Evolutionary conservation across 192 early-diverging fungal genomes (phyloP).

Genomic region (Coemansia sp.): DNA sequence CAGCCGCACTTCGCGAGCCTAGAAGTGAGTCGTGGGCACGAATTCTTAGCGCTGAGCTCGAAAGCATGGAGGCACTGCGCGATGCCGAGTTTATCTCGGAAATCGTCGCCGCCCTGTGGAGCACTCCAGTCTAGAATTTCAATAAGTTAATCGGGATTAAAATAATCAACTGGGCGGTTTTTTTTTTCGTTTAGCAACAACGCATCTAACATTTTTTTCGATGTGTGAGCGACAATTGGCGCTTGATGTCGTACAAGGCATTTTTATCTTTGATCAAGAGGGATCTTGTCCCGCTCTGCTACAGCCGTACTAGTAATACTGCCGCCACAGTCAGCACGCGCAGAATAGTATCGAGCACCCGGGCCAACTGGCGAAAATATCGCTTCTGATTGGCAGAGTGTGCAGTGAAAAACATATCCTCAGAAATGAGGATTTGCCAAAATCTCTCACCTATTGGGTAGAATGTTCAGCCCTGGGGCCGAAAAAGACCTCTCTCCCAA

Average conservation of each 20-base stretch:
- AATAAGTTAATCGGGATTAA: neutral
- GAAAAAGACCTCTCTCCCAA: too few relatives aligned
- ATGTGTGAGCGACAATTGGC: too few relatives aligned
- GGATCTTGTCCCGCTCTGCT: too few relatives aligned
- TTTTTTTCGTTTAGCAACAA: neutral
- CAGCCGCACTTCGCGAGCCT: conserved; percentile 1
- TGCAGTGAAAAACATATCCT: neutral
- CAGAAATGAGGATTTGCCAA: neutral
- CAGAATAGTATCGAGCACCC: neutral
- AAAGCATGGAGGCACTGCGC: conserved; percentile 25
- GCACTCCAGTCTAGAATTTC: neutral
- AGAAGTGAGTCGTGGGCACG: neutral
- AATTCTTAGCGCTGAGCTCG: conserved; percentile 1
- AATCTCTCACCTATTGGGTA: neutral
- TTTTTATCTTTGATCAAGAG: neutral
- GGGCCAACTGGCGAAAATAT: neutral
- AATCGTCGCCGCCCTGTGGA: conserved; percentile 29
- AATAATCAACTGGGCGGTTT: neutral
- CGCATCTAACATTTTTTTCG: too few relatives aligned
- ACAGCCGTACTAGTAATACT: too few relatives aligned
- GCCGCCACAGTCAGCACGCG: too few relatives aligned
- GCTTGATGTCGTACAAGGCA: neutral
- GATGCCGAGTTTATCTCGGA: conserved; percentile 38
- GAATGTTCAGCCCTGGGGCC: neutral
- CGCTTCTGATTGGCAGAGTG: neutral